These are phyloP conservation scores for Pleurotus giganteus DNA, from an alignment of 768 basidiomycete genomes.

Conservation along the genomic window DNA sequence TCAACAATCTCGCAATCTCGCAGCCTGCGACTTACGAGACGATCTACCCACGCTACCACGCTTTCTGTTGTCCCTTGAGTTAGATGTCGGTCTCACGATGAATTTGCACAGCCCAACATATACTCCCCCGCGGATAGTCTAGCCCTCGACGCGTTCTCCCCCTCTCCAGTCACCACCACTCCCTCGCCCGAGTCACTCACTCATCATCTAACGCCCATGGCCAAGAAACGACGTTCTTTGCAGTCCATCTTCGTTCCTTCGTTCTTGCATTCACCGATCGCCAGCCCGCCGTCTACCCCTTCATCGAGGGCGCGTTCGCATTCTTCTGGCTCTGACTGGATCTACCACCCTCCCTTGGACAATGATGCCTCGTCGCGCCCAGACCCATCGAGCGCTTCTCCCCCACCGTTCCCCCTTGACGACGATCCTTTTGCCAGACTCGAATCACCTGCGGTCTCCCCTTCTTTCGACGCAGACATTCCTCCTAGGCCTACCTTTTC, in stretches of 20 bases:
- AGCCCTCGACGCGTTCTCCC: not conserved
- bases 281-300: constrained; percentile 24
- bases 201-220: constrained; percentile 24
- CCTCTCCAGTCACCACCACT: not conserved
- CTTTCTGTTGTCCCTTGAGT: not conserved
- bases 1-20: constrained; percentile 5
- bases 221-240: constrained; percentile 52
- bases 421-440: constrained; percentile 76
- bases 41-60: constrained; percentile 2
- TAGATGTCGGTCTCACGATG: not conserved
- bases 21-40: constrained; percentile 7
- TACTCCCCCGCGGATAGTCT: not conserved
- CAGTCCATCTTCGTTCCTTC: constrained; percentile 51
- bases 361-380: constrained; percentile 17
- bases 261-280: constrained; percentile 33
- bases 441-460: constrained; percentile 2
- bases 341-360: constrained; percentile 12
- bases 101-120: not conserved
- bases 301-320: constrained; percentile 17
- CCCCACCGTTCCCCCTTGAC: constrained; percentile 53
- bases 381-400: constrained; percentile 23
- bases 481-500: not conserved
- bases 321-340: constrained; percentile 7
- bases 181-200: not conserved
- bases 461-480: not conserved